Evolutionary conservation across 192 early-diverging fungal genomes (phyloP), one percentile per base, ranked within the genome.

Genomic region (Backusella australiensis): DNA sequence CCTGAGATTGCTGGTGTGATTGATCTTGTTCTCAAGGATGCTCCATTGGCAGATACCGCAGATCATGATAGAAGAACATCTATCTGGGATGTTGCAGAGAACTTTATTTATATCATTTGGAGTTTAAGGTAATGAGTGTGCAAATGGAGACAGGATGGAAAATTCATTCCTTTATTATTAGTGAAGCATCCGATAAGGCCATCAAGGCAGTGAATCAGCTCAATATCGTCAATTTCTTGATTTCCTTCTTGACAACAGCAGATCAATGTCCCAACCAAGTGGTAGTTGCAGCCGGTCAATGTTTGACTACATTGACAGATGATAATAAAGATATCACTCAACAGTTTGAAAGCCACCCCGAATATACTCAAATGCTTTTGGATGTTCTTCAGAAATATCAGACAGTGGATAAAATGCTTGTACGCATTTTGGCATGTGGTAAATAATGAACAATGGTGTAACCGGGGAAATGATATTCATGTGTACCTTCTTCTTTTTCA

Each of bases 301-400:
- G 91, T 52, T 84, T 97, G 15, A 91, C 93, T 76, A 94, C 94
- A 4, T 83, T 97, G 52, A 93, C 94, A 0, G 95, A 96, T 67
- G 92, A 93, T 19, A 95, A 95, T 75, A 73, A 80, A 14, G 84
- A 86, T 4, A 86, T 89, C 38, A 78, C 89, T 56, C 82, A 86
- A 32, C 77, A 88, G 4, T 89, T 94, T 80, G 76, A 86, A 34
- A 76, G 80, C 19, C 90, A 90, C 74, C 82, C 86, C 6, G 85
- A 86, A 70, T 89, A 89, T 14, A 80, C 89, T 11, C 76, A 81
- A 15, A 81, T 79, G 19, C 81, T 94, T 34, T 81, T 85, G 72
- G 81, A 80, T 32, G 83, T 89, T 26, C 76, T 91, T 15, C 82
- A 78, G 29, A 82, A 82, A 34, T 65, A 78, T 42, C 75, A 74